phyloP scores from a whole-genome alignment of 441 rosid genomes.

The Populus hybrid region DNA sequence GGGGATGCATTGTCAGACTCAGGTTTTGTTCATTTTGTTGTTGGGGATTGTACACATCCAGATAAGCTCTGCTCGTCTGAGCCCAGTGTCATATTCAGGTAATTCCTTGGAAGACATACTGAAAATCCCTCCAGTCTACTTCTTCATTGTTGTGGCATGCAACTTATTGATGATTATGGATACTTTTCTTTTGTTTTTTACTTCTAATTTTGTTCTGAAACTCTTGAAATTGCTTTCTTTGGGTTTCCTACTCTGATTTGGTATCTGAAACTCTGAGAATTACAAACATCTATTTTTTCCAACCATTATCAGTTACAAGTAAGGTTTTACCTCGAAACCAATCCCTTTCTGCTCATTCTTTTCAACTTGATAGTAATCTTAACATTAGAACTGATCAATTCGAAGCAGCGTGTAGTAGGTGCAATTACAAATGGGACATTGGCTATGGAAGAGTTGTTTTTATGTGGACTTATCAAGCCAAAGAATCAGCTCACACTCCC shows the following conservation, averaged over 20 bases:
- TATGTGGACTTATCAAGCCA: background rate
- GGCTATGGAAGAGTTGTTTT: background rate
- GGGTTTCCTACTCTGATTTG: background rate
- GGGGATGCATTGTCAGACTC: conserved; percentile 47
- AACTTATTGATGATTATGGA: background rate
- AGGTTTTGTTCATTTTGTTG: conserved; percentile 68
- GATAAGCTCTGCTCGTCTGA: conserved; percentile 56
- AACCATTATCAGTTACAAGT: background rate
- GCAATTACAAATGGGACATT: background rate
- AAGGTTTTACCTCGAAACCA: background rate
- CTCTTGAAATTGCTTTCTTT: background rate
- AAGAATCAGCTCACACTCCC: background rate
- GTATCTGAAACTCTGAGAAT: background rate
- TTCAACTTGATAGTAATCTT: background rate
- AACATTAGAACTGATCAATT: background rate
- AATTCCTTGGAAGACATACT: conserved; percentile 2
- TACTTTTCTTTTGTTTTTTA: background rate
- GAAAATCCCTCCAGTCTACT: background rate
- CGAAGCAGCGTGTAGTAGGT: background rate
- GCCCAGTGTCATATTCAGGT: conserved; percentile 85
- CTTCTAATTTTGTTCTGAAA: background rate
- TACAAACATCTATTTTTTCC: background rate
- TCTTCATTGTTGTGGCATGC: background rate
- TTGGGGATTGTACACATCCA: conserved; percentile 87
- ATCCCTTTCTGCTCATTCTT: background rate